phyloP scores from a whole-genome alignment of 2,329 filamentous ascomycete species.

The Penicillium sp. region DNA sequence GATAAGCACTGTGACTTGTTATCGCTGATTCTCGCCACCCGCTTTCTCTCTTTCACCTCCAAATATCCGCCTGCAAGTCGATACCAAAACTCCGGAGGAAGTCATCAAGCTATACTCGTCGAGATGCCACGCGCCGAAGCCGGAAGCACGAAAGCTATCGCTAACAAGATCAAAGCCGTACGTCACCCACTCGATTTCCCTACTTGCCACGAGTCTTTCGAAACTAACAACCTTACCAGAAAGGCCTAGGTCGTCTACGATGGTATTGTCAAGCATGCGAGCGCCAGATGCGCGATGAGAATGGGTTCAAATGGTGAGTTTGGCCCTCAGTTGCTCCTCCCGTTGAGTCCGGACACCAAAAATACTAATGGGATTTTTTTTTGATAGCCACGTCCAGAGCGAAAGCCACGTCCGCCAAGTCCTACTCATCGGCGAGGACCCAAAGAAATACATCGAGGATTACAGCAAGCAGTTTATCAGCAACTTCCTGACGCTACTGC shows the following conservation, averaged over 20 bases:
- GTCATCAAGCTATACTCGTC: conserved; percentile 19
- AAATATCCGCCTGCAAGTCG: not conserved
- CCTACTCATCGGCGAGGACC: conserved; percentile 83
- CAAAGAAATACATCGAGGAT: conserved; percentile 80
- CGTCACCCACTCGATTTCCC: conserved; percentile 58
- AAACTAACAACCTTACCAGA: conserved; percentile 29
- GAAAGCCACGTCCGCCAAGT: conserved; percentile 92
- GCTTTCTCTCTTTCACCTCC: not conserved
- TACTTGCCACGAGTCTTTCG: not conserved
- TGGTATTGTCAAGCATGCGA: conserved; percentile 92
- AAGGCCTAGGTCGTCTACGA: conserved; percentile 72
- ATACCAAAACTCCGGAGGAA: not conserved
- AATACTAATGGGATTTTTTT: not conserved
- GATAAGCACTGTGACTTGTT: conserved; percentile 2
- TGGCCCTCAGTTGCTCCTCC: too few relatives aligned
- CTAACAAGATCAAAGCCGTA: conserved; percentile 82
- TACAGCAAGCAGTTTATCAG: conserved; percentile 81
- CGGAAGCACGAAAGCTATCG: conserved; percentile 86
- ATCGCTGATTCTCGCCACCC: conserved; percentile 14
- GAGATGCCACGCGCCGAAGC: conserved; percentile 92
- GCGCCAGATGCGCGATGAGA: conserved; percentile 78
- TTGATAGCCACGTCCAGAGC: conserved; percentile 71
- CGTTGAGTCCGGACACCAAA: not conserved
- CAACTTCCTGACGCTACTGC: conserved; percentile 77
- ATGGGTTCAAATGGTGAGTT: conserved; percentile 74